These are phyloP conservation scores for Pythium plurisporium DNA, from an alignment of 352 stramenopile genomes.

Conservation along the genomic window DNA sequence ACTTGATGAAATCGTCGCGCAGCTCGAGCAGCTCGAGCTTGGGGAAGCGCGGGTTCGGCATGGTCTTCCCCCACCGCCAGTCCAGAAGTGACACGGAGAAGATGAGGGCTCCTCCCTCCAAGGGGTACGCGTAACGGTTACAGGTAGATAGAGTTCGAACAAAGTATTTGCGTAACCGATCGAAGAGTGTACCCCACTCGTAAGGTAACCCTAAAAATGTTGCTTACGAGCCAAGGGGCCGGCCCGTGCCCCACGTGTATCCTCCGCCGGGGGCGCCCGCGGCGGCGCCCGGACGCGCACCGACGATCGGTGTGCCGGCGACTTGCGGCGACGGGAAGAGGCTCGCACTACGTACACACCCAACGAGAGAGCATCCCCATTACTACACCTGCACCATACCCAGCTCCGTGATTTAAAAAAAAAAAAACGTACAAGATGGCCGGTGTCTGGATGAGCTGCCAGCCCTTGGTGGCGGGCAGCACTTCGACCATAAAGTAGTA, in stretches of 20 bases:
- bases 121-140: background rate
- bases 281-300: constrained; percentile 33
- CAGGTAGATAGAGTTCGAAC: background rate
- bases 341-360: constrained; percentile 45
- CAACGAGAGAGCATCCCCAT: background rate
- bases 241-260: constrained; percentile 68
- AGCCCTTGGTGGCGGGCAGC: constrained; percentile 79
- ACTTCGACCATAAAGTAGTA: constrained; percentile 91
- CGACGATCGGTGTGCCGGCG: constrained; percentile 52
- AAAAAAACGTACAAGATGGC: constrained; percentile 69
- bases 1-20: constrained; percentile 95
- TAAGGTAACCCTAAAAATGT: background rate
- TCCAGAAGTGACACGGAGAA: too few species aligned
- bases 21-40: constrained; percentile 95
- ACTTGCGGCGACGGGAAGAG: constrained; percentile 64
- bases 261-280: constrained; percentile 32
- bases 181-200: background rate
- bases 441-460: constrained; percentile 79
- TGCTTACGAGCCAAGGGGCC: constrained; percentile 34
- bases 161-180: background rate
- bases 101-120: too few species aligned
- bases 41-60: constrained; percentile 88
- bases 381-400: background rate
- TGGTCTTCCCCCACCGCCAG: too few species aligned
- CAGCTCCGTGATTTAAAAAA: too few species aligned